A percentile compares a stretch with the other conserved stretches of the same genome.
phyloP scores from a whole-genome alignment of 768 basidiomycete genomes.

The Holtermanniella nyarrowii region DNA sequence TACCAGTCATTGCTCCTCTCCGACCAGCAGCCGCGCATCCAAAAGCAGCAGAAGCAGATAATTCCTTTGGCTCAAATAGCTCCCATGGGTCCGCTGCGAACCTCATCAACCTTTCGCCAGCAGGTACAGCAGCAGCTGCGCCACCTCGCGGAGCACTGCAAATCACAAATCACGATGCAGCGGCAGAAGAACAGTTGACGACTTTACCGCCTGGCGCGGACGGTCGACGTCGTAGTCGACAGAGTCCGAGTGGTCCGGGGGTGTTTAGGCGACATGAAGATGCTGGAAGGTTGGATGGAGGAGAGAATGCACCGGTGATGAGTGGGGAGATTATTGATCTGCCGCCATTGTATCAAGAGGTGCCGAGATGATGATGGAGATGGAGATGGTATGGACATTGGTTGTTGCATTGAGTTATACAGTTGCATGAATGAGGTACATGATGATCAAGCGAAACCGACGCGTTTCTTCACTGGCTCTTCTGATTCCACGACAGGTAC shows the following conservation, averaged over 20 bases:
- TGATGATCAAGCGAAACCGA: neutral
- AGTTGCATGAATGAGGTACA: neutral
- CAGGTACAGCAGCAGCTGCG: too few species aligned
- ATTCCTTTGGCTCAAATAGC: neutral
- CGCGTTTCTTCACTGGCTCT: neutral
- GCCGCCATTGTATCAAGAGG: conserved; percentile 32
- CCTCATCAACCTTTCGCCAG: neutral
- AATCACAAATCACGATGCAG: conserved; percentile 15
- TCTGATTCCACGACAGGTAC: too few species aligned
- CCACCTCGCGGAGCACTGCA: conserved; percentile 12
- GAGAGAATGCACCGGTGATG: neutral
- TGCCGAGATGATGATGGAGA: conserved; percentile 12
- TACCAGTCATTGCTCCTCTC: neutral
- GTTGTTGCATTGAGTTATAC: neutral
- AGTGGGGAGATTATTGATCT: conserved; percentile 26
- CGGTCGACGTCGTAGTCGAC: neutral
- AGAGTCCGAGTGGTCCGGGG: neutral
- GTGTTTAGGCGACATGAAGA: conserved; percentile 26
- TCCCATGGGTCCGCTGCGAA: neutral
- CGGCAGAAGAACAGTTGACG: conserved; percentile 8
- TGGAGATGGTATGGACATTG: neutral
- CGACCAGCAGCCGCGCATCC: neutral
- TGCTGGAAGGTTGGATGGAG: conserved; percentile 14
- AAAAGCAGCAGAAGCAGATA: neutral
- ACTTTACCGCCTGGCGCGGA: conserved; percentile 11